phyloP scores from a whole-genome alignment of 1,284 basidiomycete genomes.

The Flammula alnicola region DNA sequence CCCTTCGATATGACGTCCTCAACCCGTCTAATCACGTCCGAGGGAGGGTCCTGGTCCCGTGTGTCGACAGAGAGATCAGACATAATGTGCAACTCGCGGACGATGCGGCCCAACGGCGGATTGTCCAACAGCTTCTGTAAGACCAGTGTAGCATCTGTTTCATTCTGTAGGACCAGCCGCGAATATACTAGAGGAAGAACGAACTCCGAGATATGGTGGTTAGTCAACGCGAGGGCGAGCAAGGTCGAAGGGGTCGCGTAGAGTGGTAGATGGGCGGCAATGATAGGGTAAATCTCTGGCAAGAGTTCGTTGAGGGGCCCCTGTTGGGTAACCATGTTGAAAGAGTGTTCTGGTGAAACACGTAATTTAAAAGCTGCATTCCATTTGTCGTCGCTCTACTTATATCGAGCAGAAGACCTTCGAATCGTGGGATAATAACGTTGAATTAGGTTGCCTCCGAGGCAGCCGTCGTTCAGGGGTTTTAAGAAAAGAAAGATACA shows the following conservation, averaged over 20 bases:
- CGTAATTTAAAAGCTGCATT: too few relatives aligned
- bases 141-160: slow-evolving; percentile 13
- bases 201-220: slow-evolving; percentile 7
- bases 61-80: slow-evolving; percentile 6
- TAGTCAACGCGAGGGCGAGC: slow-evolving; percentile 14
- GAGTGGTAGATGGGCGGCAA: slow-evolving; percentile 21
- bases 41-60: not conserved
- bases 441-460: too few relatives aligned
- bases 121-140: slow-evolving; percentile 8
- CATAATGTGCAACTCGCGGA: slow-evolving; percentile 18
- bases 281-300: slow-evolving; percentile 17
- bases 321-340: too few relatives aligned
- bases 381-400: too few relatives aligned
- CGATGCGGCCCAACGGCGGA: slow-evolving; percentile 7
- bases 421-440: too few relatives aligned
- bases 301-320: too few relatives aligned
- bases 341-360: too few relatives aligned
- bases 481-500: too few relatives aligned
- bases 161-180: slow-evolving; percentile 18
- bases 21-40: slow-evolving; percentile 7
- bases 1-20: slow-evolving; percentile 5
- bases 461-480: too few relatives aligned
- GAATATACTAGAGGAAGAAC: slow-evolving; percentile 15
- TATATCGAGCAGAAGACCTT: too few relatives aligned
- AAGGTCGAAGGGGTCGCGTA: slow-evolving; percentile 13